Evolutionary conservation across 495 filamentous ascomycete species (phyloP), one percentile per base, ranked within the genome.

Genomic region (Tuber indicum): DNA sequence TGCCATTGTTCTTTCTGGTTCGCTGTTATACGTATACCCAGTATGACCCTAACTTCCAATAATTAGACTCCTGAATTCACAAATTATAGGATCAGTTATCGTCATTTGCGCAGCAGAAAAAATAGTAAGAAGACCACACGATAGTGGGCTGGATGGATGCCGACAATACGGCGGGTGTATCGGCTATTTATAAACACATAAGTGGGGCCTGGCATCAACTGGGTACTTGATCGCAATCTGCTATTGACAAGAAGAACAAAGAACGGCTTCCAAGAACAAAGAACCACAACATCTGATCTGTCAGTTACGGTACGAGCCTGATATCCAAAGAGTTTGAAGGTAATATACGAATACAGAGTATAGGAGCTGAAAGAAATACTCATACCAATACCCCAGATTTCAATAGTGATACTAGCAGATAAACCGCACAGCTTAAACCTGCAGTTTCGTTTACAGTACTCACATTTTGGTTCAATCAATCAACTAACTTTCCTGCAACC

Each of bases 221-320:
- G 26, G 3, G 6, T 32, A 26, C 58, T 17, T 3, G 52, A 8
- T 26, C n/a, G 2, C 9, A 14, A 1, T 14, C n/a, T 7, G n/a
- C n/a, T 12, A 32, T 16, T 8, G 12, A 32, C 6, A 36, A 12
- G 3, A 16, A 32, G 5, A 16, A 32, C 42, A 8, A 43, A 43
- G 42, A 43, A 10, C 42, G 0, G 1, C 8, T 43, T 7, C 7
- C 12, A 36, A 17, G 14, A 0, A 66, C 5, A 62, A 32, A 62
- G 58, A 66, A 19, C 5, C 4, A 36, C 3, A 19, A 66, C 26
- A 32, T 16, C 5, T 36, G 2, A 32, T 16, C 5, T 36, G 2
- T 7, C 58, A 3, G 66, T 76, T 19, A 71, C 77, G 41, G 42
- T 70, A 41, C 47, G 76, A 14, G 62, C 26, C 32, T 49, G n/a